Evolutionary conservation across 352 stramenopile genomes (phyloP).

Genomic region (Phytophthora sansomeana): DNA sequence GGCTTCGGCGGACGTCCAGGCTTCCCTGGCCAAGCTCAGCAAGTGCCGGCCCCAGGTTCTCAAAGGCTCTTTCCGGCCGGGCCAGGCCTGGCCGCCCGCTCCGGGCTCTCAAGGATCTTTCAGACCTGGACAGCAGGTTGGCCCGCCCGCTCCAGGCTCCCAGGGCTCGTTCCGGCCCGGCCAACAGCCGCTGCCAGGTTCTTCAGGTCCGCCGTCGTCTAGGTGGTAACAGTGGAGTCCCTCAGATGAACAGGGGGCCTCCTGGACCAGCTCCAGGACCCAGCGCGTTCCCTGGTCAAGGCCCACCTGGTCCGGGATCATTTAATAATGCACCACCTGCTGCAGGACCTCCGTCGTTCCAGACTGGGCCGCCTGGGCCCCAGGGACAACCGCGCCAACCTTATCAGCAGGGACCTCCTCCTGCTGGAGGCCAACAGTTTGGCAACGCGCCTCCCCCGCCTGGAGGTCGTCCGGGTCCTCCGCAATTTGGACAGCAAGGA

Average conservation of each 20-base stretch:
- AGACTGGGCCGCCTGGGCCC: constrained; percentile 20
- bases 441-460: constrained; percentile 2
- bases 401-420: constrained; percentile 23
- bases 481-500: constrained; percentile 6
- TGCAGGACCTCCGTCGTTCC: constrained; percentile 31
- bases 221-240: constrained; percentile 36
- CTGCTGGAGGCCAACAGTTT: constrained; percentile 24
- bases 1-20: constrained; percentile 27
- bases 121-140: no score
- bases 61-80: constrained; percentile 33
- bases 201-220: constrained; percentile 45
- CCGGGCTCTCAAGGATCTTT: no score
- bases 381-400: constrained; percentile 13
- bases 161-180: constrained; percentile 27
- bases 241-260: constrained; percentile 51
- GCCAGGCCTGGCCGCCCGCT: no score
- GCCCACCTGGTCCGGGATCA: constrained; percentile 17
- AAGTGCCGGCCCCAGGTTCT: constrained; percentile 6
- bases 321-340: constrained; percentile 20
- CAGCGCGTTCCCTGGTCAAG: constrained; percentile 29
- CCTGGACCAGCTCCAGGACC: constrained; percentile 15
- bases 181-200: constrained; percentile 11
- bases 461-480: neutral
- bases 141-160: no score
- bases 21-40: constrained; percentile 29